A percentile compares a stretch with the other conserved stretches of the same genome.
Conservation (phyloP, 176 grass and related monocot genomes). For the Otatea glauca region DNA sequence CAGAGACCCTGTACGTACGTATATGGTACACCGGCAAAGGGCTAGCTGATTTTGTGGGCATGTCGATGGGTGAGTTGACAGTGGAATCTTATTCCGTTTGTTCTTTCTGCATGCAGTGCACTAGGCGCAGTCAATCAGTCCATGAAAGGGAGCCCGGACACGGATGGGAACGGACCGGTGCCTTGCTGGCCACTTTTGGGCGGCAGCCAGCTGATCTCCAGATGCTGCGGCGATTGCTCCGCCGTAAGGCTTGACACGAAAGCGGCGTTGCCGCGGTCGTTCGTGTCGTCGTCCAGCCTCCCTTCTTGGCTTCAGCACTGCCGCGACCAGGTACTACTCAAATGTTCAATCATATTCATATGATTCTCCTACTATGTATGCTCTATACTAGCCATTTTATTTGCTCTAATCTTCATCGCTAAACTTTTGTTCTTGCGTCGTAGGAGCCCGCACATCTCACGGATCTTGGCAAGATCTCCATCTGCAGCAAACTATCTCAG, state of each 20-base stretch:
- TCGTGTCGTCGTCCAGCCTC: conserved; percentile 59
- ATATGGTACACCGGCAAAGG: not conserved
- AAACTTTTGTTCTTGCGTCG: not conserved
- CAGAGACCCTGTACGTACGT: not conserved
- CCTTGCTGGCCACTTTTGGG: conserved; percentile 60
- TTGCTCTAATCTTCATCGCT: not conserved
- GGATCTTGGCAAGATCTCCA: conserved; percentile 67
- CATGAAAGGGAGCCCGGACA: conserved; percentile 53
- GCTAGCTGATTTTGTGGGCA: conserved; percentile 36
- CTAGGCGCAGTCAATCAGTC: conserved; percentile 54
- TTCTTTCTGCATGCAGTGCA: conserved; percentile 56
- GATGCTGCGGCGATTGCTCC: conserved; percentile 68
- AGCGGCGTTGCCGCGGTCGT: conserved; percentile 40
- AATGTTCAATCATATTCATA: conserved; percentile 13
- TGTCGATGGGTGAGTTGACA: conserved; percentile 39
- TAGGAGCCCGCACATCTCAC: conserved; percentile 51
- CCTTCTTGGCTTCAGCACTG: conserved; percentile 85
- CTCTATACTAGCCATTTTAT: not conserved
- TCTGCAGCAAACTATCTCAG: conserved; percentile 46
- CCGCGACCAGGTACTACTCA: conserved; percentile 56
- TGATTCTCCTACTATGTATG: not conserved
- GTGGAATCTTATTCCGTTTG: conserved; percentile 64
- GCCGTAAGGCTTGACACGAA: conserved; percentile 45
- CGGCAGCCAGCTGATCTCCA: conserved; percentile 43
- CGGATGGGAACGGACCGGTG: conserved; percentile 52